Evolutionary conservation across 2,329 filamentous ascomycete genomes (phyloP), one percentile per base, ranked within the genome.

Genomic region (Colletotrichum falcatum): DNA sequence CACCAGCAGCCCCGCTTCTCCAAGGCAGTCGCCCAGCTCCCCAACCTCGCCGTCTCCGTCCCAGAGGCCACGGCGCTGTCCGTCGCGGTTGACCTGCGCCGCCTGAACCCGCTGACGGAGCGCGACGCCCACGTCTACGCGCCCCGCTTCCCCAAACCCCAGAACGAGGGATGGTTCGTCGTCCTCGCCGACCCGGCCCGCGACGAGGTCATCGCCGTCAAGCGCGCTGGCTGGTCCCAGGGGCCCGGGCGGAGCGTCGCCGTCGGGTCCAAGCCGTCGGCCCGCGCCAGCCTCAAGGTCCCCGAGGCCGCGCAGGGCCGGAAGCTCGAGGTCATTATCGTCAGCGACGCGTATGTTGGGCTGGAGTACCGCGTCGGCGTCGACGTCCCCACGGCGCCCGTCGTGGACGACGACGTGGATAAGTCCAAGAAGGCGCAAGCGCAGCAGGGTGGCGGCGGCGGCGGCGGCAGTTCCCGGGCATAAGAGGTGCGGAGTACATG

Each of bases 161-260:
- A 99, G 81, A 96, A 90, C 0, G 96, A 99, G 77, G 95, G 95
- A 0, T 98, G 91, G 88, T 98, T 99, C 80, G 89, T 96, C 18
- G 78, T 98, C 28, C 87, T 97, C 0, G 91, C 90, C 8, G 90
- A 92, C 75, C 76, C 88, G 2, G 83, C 83, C 0, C 87, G 82
- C 8, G 94, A 95, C 70, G 94, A 98, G 74, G 86, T 98, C 48
- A 81, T 97, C 5, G 95, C 92, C 3, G 85, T 99, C 73, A 98
- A 97, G 86, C 86, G 96, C 37, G 88, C 96, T 0, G 91, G 90
- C 1, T 98, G 96, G 95, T 78, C 72, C 74, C 76, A 66, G 72
- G 44, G 68, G 65, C 37, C 74, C 64, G 26, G 76, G 23, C 67
- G 66, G 60, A 66, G 60, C 73, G 74, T 84, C 12, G 80, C 80